A percentile compares a stretch with the other conserved stretches of the same genome.
phyloP scores from a whole-genome alignment of 305 asterid genomes.

The Monarda citriodora region DNA sequence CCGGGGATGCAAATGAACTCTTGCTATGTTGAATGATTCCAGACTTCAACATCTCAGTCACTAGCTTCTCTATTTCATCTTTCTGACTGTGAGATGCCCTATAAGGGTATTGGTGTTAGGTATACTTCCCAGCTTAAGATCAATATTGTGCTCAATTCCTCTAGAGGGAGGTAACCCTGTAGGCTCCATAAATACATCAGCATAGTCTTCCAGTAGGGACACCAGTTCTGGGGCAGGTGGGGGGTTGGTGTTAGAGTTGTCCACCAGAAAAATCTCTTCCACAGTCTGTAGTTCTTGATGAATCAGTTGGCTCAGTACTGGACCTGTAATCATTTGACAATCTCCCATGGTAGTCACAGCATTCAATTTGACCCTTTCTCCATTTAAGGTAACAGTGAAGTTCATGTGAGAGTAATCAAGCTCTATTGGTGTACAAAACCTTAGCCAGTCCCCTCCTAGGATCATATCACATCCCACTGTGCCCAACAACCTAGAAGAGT shows the following conservation, averaged over 20 bases:
- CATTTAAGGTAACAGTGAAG: rapidly evolving
- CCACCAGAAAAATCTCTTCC: not conserved
- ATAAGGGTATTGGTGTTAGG: not conserved
- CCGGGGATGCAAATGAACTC: not conserved
- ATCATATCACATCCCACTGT: not conserved
- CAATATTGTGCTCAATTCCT: not conserved
- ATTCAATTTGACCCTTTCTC: not conserved
- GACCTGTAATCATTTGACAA: not conserved
- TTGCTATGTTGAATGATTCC: not conserved
- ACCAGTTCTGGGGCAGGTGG: not conserved
- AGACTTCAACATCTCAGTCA: not conserved
- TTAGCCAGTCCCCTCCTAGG: not conserved
- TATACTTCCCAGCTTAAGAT: rapidly evolving
- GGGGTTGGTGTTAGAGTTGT: no score
- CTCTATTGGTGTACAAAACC: not conserved
- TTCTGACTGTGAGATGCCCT: not conserved
- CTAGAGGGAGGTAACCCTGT: not conserved
- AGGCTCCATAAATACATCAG: not conserved
- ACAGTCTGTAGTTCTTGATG: not conserved
- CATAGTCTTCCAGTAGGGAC: not conserved
- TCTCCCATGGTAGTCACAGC: rapidly evolving
- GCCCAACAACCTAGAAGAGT: rapidly evolving
- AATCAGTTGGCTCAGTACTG: no score
- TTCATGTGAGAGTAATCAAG: not conserved
- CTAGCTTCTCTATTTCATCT: not conserved